These are phyloP conservation scores for Pichia scutulata DNA, from an alignment of 805 yeast genomes.

Conservation along the genomic window DNA sequence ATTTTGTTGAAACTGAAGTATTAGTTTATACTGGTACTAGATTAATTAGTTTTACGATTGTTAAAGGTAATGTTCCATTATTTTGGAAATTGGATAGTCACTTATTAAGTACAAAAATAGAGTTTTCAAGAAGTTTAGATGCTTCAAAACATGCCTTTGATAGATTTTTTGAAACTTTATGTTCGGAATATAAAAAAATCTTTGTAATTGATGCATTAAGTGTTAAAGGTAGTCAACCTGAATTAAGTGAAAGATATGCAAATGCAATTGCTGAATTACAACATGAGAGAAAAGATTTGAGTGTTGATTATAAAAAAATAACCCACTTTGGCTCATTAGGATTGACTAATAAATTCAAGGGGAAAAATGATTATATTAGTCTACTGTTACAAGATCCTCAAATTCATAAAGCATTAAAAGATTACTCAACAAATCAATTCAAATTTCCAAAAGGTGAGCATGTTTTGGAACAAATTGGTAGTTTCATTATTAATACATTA, in stretches of 20 bases:
- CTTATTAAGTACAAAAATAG: slow-evolving; percentile 36
- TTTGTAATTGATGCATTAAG: slow-evolving; percentile 44
- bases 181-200: slow-evolving; percentile 42
- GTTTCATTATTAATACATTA: slow-evolving; percentile 42
- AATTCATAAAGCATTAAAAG: slow-evolving; percentile 27
- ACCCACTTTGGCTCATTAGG: slow-evolving; percentile 29
- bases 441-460: slow-evolving; percentile 30
- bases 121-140: slow-evolving; percentile 44
- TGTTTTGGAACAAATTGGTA: slow-evolving; percentile 44
- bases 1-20: slow-evolving; percentile 46
- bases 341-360: slow-evolving; percentile 22
- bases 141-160: slow-evolving; percentile 46
- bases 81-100: slow-evolving; percentile 46
- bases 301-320: slow-evolving; percentile 28
- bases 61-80: slow-evolving; percentile 49
- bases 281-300: slow-evolving; percentile 6
- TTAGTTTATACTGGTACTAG: slow-evolving; percentile 31
- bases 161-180: slow-evolving; percentile 41
- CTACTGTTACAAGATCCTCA: slow-evolving; percentile 17
- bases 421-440: slow-evolving; percentile 39
- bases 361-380: slow-evolving; percentile 19
- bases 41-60: slow-evolving; percentile 35
- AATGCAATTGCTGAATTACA: slow-evolving; percentile 18
- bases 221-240: slow-evolving; percentile 36
- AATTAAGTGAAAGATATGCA: slow-evolving; percentile 33